Evolutionary conservation across 495 filamentous ascomycete genomes (phyloP).

Genomic region (Hypoxylon trugodes): DNA sequence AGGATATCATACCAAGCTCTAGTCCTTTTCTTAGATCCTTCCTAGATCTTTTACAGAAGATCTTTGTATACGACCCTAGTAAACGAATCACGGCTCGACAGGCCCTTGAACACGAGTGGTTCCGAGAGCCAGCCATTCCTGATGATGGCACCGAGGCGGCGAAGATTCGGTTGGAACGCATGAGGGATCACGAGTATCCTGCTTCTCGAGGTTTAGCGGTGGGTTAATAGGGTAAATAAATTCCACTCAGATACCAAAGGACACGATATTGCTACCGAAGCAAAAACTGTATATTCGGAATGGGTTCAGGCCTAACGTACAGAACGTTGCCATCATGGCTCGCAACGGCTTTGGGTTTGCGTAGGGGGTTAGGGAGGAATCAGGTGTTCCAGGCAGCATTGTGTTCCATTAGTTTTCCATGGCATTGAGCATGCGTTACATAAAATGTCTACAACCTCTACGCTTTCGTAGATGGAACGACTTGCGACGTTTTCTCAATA

Average conservation of each 20-base stretch:
- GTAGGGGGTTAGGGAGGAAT: constrained; percentile 6
- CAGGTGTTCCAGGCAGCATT: constrained; percentile 38
- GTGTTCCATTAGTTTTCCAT: constrained; percentile 42
- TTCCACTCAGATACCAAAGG: constrained; percentile 13
- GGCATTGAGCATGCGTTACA: constrained; percentile 42
- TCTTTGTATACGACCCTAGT: constrained; percentile 95
- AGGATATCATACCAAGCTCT: constrained; percentile 89
- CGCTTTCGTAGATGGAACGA: constrained; percentile 35
- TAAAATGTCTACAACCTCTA: constrained; percentile 40
- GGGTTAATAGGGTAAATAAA: constrained; percentile 25
- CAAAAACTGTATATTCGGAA: constrained; percentile 43
- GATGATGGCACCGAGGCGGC: constrained; percentile 96
- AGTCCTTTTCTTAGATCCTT: constrained; percentile 84
- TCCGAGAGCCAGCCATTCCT: constrained; percentile 76
- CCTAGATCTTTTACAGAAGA: constrained; percentile 84
- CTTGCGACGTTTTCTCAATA: constrained; percentile 43
- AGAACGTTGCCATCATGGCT: constrained; percentile 20
- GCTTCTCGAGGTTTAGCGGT: constrained; percentile 27
- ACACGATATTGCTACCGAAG: constrained; percentile 31
- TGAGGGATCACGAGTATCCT: constrained; percentile 45
- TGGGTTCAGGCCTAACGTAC: constrained; percentile 26
- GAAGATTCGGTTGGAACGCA: constrained; percentile 69
- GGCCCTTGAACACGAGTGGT: constrained; percentile 93
- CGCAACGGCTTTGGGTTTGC: constrained; percentile 12
- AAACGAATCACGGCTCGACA: constrained; percentile 90